Conservation (phyloP, 2,329 filamentous ascomycete species). For the Aureobasidium zeae region DNA sequence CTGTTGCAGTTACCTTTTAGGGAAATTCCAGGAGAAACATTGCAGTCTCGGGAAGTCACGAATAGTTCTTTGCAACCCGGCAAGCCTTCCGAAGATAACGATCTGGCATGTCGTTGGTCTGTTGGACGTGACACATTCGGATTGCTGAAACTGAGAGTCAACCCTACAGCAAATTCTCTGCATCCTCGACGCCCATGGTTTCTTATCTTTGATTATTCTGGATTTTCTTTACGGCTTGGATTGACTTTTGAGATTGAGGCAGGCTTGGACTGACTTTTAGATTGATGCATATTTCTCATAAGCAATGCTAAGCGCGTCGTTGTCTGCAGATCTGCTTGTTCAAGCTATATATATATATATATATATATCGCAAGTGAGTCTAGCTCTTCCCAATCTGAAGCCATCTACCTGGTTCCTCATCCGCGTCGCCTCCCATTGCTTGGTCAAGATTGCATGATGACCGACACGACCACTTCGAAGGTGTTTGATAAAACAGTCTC, state of each 20-base stretch:
- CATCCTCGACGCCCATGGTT: background rate
- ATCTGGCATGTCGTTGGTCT: constrained; percentile 1
- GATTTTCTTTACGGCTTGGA: background rate
- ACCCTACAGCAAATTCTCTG: no score
- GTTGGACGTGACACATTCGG: background rate
- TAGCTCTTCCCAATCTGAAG: background rate
- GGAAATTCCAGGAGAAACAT: constrained; percentile 3
- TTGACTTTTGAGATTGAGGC: background rate
- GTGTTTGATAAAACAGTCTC: constrained; percentile 14
- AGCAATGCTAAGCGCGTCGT: background rate
- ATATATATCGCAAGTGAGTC: background rate
- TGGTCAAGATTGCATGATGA: background rate
- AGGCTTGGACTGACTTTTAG: no score
- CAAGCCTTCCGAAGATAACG: constrained; percentile 2
- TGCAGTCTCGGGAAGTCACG: background rate
- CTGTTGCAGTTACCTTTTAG: background rate
- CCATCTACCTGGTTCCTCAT: no score
- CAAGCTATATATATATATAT: no score
- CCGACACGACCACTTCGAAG: constrained; percentile 5
- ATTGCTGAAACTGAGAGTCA: constrained; percentile 10
- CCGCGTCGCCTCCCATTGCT: no score
- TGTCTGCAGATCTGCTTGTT: no score
- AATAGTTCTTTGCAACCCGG: background rate
- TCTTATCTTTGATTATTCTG: background rate
- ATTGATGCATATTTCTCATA: no score